Evolutionary conservation across 2,329 filamentous ascomycete genomes (phyloP), one percentile per base, ranked within the genome.

Genomic region (Aspergillus phoenicis): DNA sequence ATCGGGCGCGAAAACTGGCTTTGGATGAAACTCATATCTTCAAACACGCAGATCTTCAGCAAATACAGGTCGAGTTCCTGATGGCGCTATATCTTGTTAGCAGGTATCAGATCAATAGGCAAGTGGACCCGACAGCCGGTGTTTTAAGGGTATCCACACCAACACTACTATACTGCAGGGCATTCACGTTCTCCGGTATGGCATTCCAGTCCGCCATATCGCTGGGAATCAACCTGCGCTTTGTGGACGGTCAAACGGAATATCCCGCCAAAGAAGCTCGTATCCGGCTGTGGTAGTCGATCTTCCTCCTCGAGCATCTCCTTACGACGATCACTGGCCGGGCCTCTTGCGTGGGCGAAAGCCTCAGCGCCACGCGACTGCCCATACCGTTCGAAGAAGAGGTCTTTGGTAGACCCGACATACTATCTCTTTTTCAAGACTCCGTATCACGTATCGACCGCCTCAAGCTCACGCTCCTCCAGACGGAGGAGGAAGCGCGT

Each of bases 281-380:
- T 3, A 70, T 70, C 48, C 73, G 77, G 8, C 69, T 80, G 2
- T 81, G 79, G 79, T 80, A 77, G 75, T 75, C 77, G 5, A 73
- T 81, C 17, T 78, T 75, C 36, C 64, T 68, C 8, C 66, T 81
- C 2, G 78, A 81, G 58, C 74, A 78, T 43, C 68, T 77, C 3
- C 64, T 81, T 15, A 73, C 75, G 4, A 71, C 74, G 15, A 75
- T 80, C 65, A 79, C 78, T 8, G 78, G 79, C 8, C 72, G 79
- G 38, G 73, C 75, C 22, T 77, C 76, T 8, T 75, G 75, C 59
- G 70, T 80, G 17, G 60, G 72, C 4, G 75, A 79, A 52, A 61
- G 68, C 2, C 71, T 79, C 52, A 79, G 76, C 62, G 76, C 74
- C 4, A 70, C 75, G 0, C 70, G 75, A 4, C 63, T 77, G 7